Evolutionary conservation across 768 basidiomycete genomes (phyloP).

Genomic region (Rhizopogon salebrosus): DNA sequence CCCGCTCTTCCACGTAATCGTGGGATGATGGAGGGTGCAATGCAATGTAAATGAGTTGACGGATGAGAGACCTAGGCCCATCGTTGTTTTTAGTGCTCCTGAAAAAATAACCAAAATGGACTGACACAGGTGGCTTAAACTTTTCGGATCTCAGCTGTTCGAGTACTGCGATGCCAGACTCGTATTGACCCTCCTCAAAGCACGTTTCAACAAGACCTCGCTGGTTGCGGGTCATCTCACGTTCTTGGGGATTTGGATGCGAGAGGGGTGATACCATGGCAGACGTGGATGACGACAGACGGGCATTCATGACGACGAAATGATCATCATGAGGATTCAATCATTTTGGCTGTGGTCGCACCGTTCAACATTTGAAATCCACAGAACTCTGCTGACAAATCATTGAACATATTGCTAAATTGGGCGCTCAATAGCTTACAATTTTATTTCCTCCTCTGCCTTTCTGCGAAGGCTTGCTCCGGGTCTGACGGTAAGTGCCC

Average conservation of each 20-base stretch:
- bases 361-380: not conserved
- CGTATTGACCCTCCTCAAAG: constrained; percentile 75
- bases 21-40: constrained; percentile 44
- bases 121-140: constrained; percentile 57
- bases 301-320: not conserved
- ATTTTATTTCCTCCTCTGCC: not conserved
- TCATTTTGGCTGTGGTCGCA: not conserved
- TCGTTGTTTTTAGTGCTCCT: not conserved
- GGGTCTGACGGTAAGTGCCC: not conserved
- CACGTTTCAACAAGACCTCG: constrained; percentile 62
- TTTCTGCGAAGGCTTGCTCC: constrained; percentile 1
- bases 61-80: constrained; percentile 48
- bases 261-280: not conserved
- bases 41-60: constrained; percentile 67
- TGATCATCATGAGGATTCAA: not conserved
- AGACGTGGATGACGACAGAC: not conserved
- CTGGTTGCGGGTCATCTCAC: constrained; percentile 43
- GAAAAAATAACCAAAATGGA: constrained; percentile 3
- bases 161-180: constrained; percentile 57
- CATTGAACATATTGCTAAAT: not conserved
- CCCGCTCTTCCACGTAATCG: constrained; percentile 14
- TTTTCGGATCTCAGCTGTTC: constrained; percentile 56
- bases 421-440: not conserved
- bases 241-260: constrained; percentile 20
- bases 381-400: not conserved